These are phyloP conservation scores for Exophiala aquamarina DNA, from an alignment of 2,329 filamentous ascomycete species.

Conservation along the genomic window DNA sequence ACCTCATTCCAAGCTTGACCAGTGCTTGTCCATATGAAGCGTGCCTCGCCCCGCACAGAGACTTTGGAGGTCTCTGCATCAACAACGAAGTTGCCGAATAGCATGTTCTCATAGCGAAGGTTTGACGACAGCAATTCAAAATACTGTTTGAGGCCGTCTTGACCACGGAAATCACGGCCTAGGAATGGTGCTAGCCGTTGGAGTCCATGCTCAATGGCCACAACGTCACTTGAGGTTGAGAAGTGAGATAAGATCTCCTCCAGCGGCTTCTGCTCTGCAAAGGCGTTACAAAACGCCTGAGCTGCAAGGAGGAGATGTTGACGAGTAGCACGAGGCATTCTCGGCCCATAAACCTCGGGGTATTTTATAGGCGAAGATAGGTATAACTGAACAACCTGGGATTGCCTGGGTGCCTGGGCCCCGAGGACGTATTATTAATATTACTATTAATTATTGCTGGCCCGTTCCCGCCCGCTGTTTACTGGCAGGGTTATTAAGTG, in stretches of 20 bases:
- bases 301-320: conserved; percentile 29
- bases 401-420: no score
- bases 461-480: no score
- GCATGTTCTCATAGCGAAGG: conserved; percentile 38
- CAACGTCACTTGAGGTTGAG: conserved; percentile 31
- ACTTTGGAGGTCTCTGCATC: conserved; percentile 36
- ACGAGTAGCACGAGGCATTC: conserved; percentile 19
- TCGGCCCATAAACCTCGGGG: no score
- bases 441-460: no score
- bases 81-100: conserved; percentile 39
- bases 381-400: no score
- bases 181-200: conserved; percentile 42
- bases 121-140: conserved; percentile 35
- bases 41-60: conserved; percentile 35
- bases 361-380: no score
- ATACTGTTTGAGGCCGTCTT: conserved; percentile 36
- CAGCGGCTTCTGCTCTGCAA: conserved; percentile 31
- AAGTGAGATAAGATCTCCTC: conserved; percentile 36
- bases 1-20: conserved; percentile 42
- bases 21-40: conserved; percentile 36
- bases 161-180: conserved; percentile 41
- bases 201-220: conserved; percentile 42
- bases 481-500: no score
- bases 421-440: no score
- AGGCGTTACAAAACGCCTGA: conserved; percentile 33